Percentiles rank a stretch among this genome's conserved stretches.
Conservation (phyloP, 2,329 filamentous ascomycete species). For the Nemania sp. region DNA sequence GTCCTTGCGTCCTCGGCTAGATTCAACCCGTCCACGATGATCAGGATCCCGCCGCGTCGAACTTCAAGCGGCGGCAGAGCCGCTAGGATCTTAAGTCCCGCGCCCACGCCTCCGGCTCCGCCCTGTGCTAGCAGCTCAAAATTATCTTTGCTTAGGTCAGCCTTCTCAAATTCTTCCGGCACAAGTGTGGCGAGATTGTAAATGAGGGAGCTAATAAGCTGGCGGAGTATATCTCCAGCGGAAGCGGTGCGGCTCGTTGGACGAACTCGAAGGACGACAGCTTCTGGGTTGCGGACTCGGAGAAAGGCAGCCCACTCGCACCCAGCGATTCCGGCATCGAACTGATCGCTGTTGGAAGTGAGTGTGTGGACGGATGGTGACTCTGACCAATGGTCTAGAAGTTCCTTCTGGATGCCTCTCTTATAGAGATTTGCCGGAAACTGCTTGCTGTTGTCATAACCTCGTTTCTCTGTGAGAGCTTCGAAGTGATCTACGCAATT, state of each 20-base stretch:
- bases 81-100: constrained; percentile 20
- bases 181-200: constrained; percentile 20
- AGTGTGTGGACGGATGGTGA: constrained; percentile 21
- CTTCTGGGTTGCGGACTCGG: constrained; percentile 16
- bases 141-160: constrained; percentile 3
- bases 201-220: constrained; percentile 27
- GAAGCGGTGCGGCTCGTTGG: constrained; percentile 14
- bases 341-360: constrained; percentile 1
- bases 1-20: constrained; percentile 1
- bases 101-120: constrained; percentile 15
- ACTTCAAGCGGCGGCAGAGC: constrained; percentile 17
- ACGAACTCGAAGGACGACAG: constrained; percentile 26
- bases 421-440: constrained; percentile 25
- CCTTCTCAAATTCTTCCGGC: constrained; percentile 14
- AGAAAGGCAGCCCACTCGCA: constrained; percentile 28
- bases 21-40: constrained; percentile 24
- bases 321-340: constrained; percentile 18
- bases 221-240: constrained; percentile 14
- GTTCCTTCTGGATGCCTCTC: constrained; percentile 11
- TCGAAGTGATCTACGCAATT: constrained; percentile 20
- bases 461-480: constrained; percentile 23
- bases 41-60: neutral
- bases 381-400: constrained; percentile 18
- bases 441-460: constrained; percentile 21
- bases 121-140: constrained; percentile 17